Conservation (phyloP, 306 rosid species). For the Trifolium fragiferum region DNA sequence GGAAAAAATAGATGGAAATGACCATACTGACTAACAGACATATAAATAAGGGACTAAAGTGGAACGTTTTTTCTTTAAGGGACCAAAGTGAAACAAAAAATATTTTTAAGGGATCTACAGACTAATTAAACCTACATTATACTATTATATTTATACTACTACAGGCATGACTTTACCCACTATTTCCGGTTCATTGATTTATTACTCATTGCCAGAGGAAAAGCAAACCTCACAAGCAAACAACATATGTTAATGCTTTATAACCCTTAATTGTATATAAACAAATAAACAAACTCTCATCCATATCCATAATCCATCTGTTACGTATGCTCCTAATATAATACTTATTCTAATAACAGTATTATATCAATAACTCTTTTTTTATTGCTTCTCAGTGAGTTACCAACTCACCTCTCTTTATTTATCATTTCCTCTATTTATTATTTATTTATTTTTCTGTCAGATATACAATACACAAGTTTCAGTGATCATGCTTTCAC, state of each 20-base stretch:
- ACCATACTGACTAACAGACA: too few relatives aligned
- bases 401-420: conserved; percentile 25
- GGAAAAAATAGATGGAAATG: too few relatives aligned
- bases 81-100: too few relatives aligned
- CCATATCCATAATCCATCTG: conserved; percentile 19
- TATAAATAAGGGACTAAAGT: too few relatives aligned
- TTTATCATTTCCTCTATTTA: background rate
- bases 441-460: background rate
- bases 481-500: conserved; percentile 27
- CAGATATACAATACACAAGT: background rate
- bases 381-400: conserved; percentile 17
- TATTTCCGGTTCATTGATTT: conserved; percentile 2
- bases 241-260: background rate
- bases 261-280: background rate
- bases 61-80: too few relatives aligned
- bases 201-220: conserved; percentile 9
- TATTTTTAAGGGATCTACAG: too few relatives aligned
- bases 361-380: conserved; percentile 23
- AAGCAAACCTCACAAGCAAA: conserved; percentile 38
- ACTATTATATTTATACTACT: too few relatives aligned
- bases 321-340: background rate
- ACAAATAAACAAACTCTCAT: background rate
- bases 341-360: conserved; percentile 19
- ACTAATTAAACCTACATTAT: too few relatives aligned
- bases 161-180: background rate